phyloP scores from a whole-genome alignment of 2,329 filamentous ascomycete genomes.

The Calycina herbarum region DNA sequence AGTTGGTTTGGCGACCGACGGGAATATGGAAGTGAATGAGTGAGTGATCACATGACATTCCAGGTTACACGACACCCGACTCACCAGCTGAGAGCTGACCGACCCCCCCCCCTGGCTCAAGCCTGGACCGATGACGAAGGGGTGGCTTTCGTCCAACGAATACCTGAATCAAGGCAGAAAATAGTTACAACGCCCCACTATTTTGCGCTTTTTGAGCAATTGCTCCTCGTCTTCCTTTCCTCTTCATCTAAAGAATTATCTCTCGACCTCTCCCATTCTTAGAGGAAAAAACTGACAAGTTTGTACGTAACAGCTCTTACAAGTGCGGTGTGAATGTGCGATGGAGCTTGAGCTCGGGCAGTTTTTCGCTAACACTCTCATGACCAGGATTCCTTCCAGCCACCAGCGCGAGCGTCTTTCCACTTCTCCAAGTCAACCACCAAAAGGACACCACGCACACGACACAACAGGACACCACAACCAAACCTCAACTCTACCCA shows the following conservation, averaged over 20 bases:
- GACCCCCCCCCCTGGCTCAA: neutral
- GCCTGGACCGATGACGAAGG: slow-evolving; percentile 4
- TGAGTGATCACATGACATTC: neutral
- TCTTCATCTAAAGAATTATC: neutral
- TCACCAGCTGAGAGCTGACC: neutral
- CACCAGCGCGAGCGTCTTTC: neutral
- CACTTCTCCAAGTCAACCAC: neutral
- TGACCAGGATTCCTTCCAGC: slow-evolving; percentile 3
- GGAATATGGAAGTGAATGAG: neutral
- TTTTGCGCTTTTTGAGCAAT: neutral
- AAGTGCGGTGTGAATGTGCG: neutral
- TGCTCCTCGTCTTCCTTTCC: neutral
- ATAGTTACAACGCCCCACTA: neutral
- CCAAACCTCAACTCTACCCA: slow-evolving; percentile 7
- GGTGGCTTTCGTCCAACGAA: neutral
- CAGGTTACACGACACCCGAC: neutral
- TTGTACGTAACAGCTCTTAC: neutral
- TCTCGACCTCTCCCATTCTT: neutral
- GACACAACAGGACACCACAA: neutral
- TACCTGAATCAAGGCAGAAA: neutral
- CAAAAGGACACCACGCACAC: slow-evolving; percentile 5
- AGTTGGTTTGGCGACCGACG: too few species aligned
- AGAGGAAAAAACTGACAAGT: neutral
- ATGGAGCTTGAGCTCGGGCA: slow-evolving; percentile 4
- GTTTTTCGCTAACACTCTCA: slow-evolving; percentile 4